A percentile compares a stretch with the other conserved stretches of the same genome.
Evolutionary conservation across 768 basidiomycete species (phyloP).

Genomic region (Harrya chromipes): DNA sequence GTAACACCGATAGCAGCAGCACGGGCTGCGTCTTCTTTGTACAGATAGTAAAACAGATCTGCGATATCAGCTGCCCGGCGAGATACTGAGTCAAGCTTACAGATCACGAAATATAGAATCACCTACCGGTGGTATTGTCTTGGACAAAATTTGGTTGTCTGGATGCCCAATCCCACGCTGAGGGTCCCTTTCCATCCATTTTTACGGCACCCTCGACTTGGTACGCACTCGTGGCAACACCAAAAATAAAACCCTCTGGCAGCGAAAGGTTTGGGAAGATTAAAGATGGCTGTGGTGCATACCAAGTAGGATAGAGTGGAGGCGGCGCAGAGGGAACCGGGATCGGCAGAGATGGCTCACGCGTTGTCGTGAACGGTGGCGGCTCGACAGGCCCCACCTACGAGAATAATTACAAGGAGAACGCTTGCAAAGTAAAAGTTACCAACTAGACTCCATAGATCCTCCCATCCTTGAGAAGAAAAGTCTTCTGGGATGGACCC

Average conservation of each 20-base stretch:
- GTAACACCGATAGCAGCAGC: slow-evolving; percentile 50
- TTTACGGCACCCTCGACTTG: slow-evolving; percentile 53
- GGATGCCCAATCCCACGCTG: slow-evolving; percentile 46
- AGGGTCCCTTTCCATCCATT: slow-evolving; percentile 47
- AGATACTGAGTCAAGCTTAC: too few species aligned
- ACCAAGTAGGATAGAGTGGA: slow-evolving; percentile 45
- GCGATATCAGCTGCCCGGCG: slow-evolving; percentile 39
- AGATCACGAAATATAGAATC: slow-evolving; percentile 15
- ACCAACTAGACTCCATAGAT: slow-evolving; percentile 42
- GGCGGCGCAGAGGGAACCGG: slow-evolving; percentile 25
- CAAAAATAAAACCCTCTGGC: slow-evolving; percentile 48
- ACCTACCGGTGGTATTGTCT: slow-evolving; percentile 39
- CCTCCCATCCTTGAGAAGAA: slow-evolving; percentile 36
- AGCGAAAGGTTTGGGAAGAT: slow-evolving; percentile 44
- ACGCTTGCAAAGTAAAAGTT: neutral
- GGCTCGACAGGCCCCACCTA: slow-evolving; percentile 18
- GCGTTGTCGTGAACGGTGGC: slow-evolving; percentile 35
- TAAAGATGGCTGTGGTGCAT: slow-evolving; percentile 40
- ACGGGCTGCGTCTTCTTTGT: slow-evolving; percentile 51
- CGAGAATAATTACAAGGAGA: slow-evolving; percentile 40
- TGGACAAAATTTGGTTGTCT: slow-evolving; percentile 40
- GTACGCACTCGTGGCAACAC: slow-evolving; percentile 51
- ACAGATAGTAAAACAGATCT: slow-evolving; percentile 50
- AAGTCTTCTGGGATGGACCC: slow-evolving; percentile 42
- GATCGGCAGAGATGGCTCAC: slow-evolving; percentile 36